Evolutionary conservation across 768 basidiomycete genomes (phyloP).

Genomic region (Sarcomyxa edulis): DNA sequence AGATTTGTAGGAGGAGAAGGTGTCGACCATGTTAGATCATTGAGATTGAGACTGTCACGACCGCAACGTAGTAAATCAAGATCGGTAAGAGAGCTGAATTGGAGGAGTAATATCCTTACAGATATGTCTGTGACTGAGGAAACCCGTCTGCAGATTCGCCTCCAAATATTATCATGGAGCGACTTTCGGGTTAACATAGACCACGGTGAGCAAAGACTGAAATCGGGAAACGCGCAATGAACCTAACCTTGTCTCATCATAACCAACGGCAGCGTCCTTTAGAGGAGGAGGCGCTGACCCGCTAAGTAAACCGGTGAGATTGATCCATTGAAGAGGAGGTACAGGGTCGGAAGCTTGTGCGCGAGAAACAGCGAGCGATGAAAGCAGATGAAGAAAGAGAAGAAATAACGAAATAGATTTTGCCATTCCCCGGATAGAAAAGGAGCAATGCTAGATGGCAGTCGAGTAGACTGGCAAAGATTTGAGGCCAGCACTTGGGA

Average conservation of each 20-base stretch:
- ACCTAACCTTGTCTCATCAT: constrained; percentile 38
- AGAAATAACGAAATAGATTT: constrained; percentile 21
- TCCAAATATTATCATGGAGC: constrained; percentile 67
- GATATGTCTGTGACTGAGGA: constrained; percentile 57
- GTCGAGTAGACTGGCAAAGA: no score
- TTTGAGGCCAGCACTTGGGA: no score
- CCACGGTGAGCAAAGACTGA: no score
- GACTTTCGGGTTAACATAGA: no score
- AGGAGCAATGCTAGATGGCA: no score
- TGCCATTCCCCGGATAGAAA: no score
- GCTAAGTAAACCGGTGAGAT: constrained; percentile 50
- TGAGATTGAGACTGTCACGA: constrained; percentile 57
- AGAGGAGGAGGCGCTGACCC: constrained; percentile 60
- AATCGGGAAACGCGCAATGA: no score
- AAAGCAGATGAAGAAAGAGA: constrained; percentile 18
- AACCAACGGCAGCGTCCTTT: constrained; percentile 69
- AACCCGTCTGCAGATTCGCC: constrained; percentile 67
- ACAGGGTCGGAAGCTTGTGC: constrained; percentile 45
- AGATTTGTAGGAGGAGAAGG: constrained; percentile 50
- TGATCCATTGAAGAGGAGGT: constrained; percentile 74
- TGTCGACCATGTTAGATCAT: constrained; percentile 52
- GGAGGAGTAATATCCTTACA: constrained; percentile 37
- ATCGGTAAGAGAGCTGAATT: no score
- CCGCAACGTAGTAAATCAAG: constrained; percentile 8
- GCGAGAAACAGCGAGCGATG: constrained; percentile 30